Percentiles rank a stretch among this genome's conserved stretches.
Conservation (phyloP, 108 stramenopile species). For the Pseudonitzschia pungens region DNA sequence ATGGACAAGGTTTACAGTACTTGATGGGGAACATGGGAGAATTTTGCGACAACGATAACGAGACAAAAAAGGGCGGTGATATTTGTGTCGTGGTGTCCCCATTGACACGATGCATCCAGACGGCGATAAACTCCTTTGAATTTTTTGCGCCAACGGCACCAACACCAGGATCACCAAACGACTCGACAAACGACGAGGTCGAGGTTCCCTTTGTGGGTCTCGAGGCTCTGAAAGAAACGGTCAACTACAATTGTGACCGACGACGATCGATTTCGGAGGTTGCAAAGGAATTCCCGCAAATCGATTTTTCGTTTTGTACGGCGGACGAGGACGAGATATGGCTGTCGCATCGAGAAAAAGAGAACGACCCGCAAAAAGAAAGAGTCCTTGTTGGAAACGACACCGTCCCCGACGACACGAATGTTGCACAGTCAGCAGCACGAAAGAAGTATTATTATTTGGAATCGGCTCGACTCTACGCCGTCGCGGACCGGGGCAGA, state of each 20-base stretch:
- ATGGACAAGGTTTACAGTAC: background rate
- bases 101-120: slow-evolving; percentile 67
- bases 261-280: slow-evolving; percentile 51
- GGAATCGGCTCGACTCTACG: slow-evolving; percentile 51
- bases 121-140: slow-evolving; percentile 45
- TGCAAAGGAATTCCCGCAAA: slow-evolving; percentile 35
- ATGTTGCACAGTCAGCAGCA: slow-evolving; percentile 12
- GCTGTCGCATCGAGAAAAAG: background rate
- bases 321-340: background rate
- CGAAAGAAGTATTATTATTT: slow-evolving; percentile 32
- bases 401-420: background rate
- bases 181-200: background rate
- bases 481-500: slow-evolving; percentile 45
- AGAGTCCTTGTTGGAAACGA: background rate
- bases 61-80: slow-evolving; percentile 16
- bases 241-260: slow-evolving; percentile 69
- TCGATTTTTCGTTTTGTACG: slow-evolving; percentile 26
- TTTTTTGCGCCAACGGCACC: background rate
- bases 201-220: slow-evolving; percentile 40
- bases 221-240: slow-evolving; percentile 68
- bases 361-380: slow-evolving; percentile 10
- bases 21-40: slow-evolving; percentile 13
- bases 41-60: background rate
- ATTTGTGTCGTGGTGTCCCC: slow-evolving; percentile 55
- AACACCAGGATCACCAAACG: background rate